phyloP scores from a whole-genome alignment of 129 eudicot species.

The Heracleum sosnowskyi region DNA sequence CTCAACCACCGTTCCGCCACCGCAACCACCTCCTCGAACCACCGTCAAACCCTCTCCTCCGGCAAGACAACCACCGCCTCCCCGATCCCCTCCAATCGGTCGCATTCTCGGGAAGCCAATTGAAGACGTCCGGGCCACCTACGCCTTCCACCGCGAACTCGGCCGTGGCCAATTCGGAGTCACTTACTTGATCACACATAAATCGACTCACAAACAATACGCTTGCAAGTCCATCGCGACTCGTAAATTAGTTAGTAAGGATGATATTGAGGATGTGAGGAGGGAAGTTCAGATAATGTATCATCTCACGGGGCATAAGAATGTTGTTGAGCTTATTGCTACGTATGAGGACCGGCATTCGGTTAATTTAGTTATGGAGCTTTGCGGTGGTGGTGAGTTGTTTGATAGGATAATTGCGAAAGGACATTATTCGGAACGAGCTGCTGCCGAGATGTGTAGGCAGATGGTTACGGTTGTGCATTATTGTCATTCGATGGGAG shows the following conservation, averaged over 20 bases:
- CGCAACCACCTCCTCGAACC: conserved; percentile 20
- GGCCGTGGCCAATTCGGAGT: conserved; percentile 99
- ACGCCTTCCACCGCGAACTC: conserved; percentile 74
- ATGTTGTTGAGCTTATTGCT: conserved; percentile 75
- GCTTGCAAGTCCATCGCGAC: conserved; percentile 97
- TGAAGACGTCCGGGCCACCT: conserved; percentile 66
- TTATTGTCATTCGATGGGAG: conserved; percentile 90
- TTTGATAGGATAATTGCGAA: conserved; percentile 91
- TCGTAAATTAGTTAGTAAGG: conserved; percentile 56
- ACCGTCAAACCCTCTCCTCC: conserved; percentile 14
- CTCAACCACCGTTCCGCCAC: conserved; percentile 15
- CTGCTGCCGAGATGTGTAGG: conserved; percentile 69
- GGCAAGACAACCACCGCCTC: conserved; percentile 23
- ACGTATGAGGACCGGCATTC: conserved; percentile 77
- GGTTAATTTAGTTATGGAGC: conserved; percentile 83
- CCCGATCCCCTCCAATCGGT: conserved; percentile 38
- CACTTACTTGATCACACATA: conserved; percentile 72
- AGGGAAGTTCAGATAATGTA: conserved; percentile 99
- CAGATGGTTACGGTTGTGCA: conserved; percentile 94
- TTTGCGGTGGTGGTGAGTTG: conserved; percentile 93
- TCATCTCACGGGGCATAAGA: conserved; percentile 89
- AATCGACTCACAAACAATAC: conserved; percentile 43
- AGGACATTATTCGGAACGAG: conserved; percentile 95
- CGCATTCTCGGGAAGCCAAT: conserved; percentile 92
- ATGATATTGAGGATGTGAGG: conserved; percentile 82